A percentile compares a stretch with the other conserved stretches of the same genome.
phyloP scores from a whole-genome alignment of 768 basidiomycete genomes.

The Neoboletus subvelutipes region DNA sequence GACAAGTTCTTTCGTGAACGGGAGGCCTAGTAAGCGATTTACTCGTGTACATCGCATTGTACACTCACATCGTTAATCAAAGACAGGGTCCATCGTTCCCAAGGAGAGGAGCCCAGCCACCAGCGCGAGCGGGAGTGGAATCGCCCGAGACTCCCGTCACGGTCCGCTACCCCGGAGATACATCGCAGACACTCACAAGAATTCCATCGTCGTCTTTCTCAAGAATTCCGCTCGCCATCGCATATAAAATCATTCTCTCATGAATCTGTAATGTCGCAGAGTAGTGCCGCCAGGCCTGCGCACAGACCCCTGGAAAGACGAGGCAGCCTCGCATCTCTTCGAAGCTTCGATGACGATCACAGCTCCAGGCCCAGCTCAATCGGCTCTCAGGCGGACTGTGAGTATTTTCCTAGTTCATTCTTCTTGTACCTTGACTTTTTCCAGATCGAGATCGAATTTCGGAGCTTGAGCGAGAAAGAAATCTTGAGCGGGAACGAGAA shows the following conservation, averaged over 20 bases:
- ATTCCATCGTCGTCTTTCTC: slow-evolving; percentile 26
- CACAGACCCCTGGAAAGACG: slow-evolving; percentile 23
- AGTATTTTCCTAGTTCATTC: slow-evolving; percentile 22
- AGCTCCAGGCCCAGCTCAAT: slow-evolving; percentile 46
- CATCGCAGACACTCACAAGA: slow-evolving; percentile 30
- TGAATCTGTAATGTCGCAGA: slow-evolving; percentile 13
- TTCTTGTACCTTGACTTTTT: neutral
- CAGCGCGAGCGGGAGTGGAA: slow-evolving; percentile 55
- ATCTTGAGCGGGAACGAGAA: slow-evolving; percentile 49
- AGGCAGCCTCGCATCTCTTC: slow-evolving; percentile 42
- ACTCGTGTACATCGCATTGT: neutral
- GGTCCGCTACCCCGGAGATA: slow-evolving; percentile 25
- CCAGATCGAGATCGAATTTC: slow-evolving; percentile 46
- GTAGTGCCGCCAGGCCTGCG: slow-evolving; percentile 3
- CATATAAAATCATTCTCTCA: slow-evolving; percentile 22
- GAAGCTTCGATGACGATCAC: slow-evolving; percentile 40
- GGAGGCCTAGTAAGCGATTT: slow-evolving; percentile 24
- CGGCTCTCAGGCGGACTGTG: slow-evolving; percentile 54
- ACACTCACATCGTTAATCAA: slow-evolving; percentile 3
- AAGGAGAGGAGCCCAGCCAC: slow-evolving; percentile 31
- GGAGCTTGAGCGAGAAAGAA: slow-evolving; percentile 45
- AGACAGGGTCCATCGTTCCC: slow-evolving; percentile 33
- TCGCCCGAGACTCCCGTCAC: slow-evolving; percentile 28
- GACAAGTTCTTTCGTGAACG: slow-evolving; percentile 23
- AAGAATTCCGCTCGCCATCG: slow-evolving; percentile 29